phyloP scores from a whole-genome alignment of 768 basidiomycete species.

The Tricholoma sp. region DNA sequence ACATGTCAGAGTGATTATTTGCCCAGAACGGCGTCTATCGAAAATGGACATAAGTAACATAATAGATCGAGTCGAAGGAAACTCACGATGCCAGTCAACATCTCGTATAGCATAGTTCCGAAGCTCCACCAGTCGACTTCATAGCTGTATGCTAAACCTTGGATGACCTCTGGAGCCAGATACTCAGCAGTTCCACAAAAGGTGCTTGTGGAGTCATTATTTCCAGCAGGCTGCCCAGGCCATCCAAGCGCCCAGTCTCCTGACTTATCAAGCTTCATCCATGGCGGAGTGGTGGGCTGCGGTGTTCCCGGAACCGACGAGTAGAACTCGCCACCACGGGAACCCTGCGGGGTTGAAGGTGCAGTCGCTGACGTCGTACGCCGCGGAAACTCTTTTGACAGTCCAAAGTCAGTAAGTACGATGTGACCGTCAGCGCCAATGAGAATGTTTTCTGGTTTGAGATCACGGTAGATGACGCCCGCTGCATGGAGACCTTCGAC shows the following conservation, averaged over 20 bases:
- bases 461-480: conserved; percentile 95
- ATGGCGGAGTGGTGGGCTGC: conserved; percentile 54
- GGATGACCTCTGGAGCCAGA: conserved; percentile 94
- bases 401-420: conserved; percentile 94
- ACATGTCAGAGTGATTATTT: conserved; percentile 93
- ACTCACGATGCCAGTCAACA: conserved; percentile 92
- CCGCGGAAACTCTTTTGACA: conserved; percentile 86
- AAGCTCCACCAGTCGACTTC: conserved; percentile 99
- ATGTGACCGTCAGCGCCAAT: conserved; percentile 94
- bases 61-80: neutral
- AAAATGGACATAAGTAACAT: conserved; percentile 10
- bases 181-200: conserved; percentile 98
- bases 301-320: conserved; percentile 43
- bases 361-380: conserved; percentile 38
- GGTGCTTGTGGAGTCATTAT: conserved; percentile 69
- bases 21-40: conserved; percentile 87
- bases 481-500: conserved; percentile 90
- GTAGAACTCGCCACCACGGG: conserved; percentile 46
- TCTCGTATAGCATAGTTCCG: conserved; percentile 97
- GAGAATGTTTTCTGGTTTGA: conserved; percentile 96
- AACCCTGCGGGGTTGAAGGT: conserved; percentile 54
- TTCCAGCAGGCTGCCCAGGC: conserved; percentile 46
- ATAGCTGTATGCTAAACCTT: conserved; percentile 84
- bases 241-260: conserved; percentile 52
- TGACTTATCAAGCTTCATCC: conserved; percentile 67